Evolutionary conservation across 306 rosid genomes (phyloP).

Genomic region (Gleditsia sinensis): DNA sequence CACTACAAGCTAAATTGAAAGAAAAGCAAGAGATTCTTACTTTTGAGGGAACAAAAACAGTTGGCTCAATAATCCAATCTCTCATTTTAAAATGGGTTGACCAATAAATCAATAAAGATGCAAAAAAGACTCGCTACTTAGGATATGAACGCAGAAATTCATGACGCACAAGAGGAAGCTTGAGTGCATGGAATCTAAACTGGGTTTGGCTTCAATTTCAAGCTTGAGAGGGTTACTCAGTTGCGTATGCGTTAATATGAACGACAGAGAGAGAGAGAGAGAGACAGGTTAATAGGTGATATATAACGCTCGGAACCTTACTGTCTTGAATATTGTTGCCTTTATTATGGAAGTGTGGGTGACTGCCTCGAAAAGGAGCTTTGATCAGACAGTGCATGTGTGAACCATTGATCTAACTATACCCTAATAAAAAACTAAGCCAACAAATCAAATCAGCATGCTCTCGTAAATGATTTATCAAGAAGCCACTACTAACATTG

Average conservation of each 20-base stretch:
- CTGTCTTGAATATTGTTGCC: slow-evolving; percentile 50
- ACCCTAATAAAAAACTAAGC: background rate
- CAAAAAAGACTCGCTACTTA: background rate
- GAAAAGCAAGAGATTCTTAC: slow-evolving; percentile 23
- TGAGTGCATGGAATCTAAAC: slow-evolving; percentile 30
- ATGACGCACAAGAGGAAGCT: background rate
- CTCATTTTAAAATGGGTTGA: slow-evolving; percentile 28
- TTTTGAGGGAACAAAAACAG: slow-evolving; percentile 17
- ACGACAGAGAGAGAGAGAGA: slow-evolving; percentile 10
- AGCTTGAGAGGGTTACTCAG: background rate
- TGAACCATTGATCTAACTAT: slow-evolving; percentile 42
- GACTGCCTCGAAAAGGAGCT: slow-evolving; percentile 85
- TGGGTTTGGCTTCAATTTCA: background rate
- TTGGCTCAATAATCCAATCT: slow-evolving; percentile 27
- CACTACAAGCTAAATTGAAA: background rate
- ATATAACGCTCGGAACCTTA: slow-evolving; percentile 8
- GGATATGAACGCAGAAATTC: background rate
- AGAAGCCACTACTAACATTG: slow-evolving; percentile 8
- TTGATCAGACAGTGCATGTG: slow-evolving; percentile 83
- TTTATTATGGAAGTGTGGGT: slow-evolving; percentile 50
- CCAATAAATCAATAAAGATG: background rate
- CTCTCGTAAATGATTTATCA: background rate
- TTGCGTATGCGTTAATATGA: slow-evolving; percentile 25
- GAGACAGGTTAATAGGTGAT: background rate
- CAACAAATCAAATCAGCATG: background rate